Percentiles rank a stretch among this genome's conserved stretches.
phyloP scores from a whole-genome alignment of 2,329 filamentous ascomycete genomes.

The Colletotrichum sp. region DNA sequence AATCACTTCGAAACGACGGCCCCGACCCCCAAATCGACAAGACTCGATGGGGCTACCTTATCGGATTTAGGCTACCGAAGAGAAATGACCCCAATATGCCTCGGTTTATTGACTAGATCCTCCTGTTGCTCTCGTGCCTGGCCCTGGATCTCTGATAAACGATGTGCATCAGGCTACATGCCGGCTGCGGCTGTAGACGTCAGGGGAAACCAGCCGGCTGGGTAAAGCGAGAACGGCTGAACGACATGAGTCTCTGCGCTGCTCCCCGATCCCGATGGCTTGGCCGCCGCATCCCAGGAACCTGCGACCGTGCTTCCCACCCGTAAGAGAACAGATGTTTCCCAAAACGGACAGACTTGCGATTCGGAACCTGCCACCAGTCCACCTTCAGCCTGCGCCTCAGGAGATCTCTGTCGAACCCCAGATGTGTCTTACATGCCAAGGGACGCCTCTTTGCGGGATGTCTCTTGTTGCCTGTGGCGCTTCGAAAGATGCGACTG shows the following conservation, averaged over 20 bases:
- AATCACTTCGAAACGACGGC: neutral
- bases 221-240: neutral
- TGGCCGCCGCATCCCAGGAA: constrained; percentile 1
- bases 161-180: neutral
- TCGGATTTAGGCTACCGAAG: constrained; percentile 1
- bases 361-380: neutral
- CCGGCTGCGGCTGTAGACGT: neutral
- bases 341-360: constrained; percentile 22
- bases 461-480: neutral
- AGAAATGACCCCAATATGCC: neutral
- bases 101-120: neutral
- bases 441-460: neutral
- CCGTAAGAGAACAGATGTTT: neutral
- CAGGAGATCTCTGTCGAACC: neutral
- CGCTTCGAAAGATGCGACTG: constrained; percentile 6
- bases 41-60: neutral
- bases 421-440: constrained; percentile 5
- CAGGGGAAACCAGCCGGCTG: neutral
- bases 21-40: neutral
- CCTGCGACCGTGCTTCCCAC: constrained; percentile 12
- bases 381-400: neutral
- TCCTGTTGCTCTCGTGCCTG: neutral
- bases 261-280: neutral
- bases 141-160: constrained; percentile 9
- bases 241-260: neutral